phyloP scores from a whole-genome alignment of 1,139 yeast genomes.

The Saccharomyces hybrid region DNA sequence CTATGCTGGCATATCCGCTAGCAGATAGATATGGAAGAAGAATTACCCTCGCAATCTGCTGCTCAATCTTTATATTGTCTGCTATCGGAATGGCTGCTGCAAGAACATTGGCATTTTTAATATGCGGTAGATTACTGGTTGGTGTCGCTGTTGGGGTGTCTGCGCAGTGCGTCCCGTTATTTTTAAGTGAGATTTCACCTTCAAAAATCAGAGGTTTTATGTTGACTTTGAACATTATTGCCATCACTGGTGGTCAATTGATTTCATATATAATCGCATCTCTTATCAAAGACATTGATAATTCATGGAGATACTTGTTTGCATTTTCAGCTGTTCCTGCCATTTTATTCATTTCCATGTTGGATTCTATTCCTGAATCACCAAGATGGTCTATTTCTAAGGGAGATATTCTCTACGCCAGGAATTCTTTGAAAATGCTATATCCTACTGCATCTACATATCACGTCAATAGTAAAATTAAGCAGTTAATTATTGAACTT shows the following conservation, averaged over 20 bases:
- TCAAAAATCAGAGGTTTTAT: constrained; percentile 35
- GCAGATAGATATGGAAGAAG: constrained; percentile 37
- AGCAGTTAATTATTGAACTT: constrained; percentile 27
- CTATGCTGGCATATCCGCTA: constrained; percentile 33
- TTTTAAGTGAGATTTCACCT: constrained; percentile 39
- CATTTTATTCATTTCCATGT: constrained; percentile 30
- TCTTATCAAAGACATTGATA: constrained; percentile 16
- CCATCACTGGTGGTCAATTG: constrained; percentile 42
- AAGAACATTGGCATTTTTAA: constrained; percentile 24
- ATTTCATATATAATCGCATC: constrained; percentile 36
- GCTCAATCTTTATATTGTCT: constrained; percentile 34
- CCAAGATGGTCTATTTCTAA: constrained; percentile 47
- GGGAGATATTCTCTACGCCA: constrained; percentile 37
- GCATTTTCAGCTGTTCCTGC: constrained; percentile 38
- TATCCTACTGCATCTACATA: constrained; percentile 34
- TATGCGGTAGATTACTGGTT: constrained; percentile 35
- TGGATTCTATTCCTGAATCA: constrained; percentile 49
- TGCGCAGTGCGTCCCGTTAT: constrained; percentile 39
- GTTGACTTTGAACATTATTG: constrained; percentile 36
- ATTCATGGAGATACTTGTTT: constrained; percentile 40
- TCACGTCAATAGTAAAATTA: constrained; percentile 30
- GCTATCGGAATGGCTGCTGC: constrained; percentile 36
- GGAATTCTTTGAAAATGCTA: constrained; percentile 31
- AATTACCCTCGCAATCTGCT: constrained; percentile 33
- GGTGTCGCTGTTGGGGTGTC: constrained; percentile 41